Base-by-base conservation (phyloP, 1,284 basidiomycete genomes). In the Waitea zeae region DNA sequence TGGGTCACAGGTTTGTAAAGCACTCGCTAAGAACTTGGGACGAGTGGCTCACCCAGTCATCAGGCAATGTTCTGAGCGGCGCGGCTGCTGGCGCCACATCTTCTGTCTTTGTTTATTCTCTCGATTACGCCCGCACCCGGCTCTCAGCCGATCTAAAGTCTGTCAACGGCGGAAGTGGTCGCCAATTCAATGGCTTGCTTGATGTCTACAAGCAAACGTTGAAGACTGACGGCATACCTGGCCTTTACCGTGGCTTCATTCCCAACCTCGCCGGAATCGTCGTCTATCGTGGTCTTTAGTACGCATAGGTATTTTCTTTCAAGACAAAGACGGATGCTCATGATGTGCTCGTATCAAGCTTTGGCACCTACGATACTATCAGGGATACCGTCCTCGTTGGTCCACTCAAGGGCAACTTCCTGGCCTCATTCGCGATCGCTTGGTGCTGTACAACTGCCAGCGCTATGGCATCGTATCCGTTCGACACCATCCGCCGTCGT, bases 401-500 rank as follows among this genome's bases (percentile, higher is more conserved):
- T 33, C 52, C 54, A 40, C 59, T 77, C 38, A 54, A 71, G 46
- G 69, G 67, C 31, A 72, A 65, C 47, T 74, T 77, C 58, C 37
- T 68, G 33, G 71, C 71, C 24, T 70, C 68, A n/a, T 76, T 76
- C 52, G 52, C 24, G 24, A 26, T 26, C 24, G 24, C 7, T 26
- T 12, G n/a, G 12, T 13, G 32, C 1, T 34, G 7, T 22, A 17
- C 5, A n/a, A 15, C n/a, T n/a, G n/a, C n/a, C 42, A 73, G 73
- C 36, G 62, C 71, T 41, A 56, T 76, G 41, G 64, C 61, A 40
- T 65, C 72, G 33, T 78, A 78, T 52, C 74, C 73, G 5, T 56
- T 78, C 44, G 74, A 78, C 50, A 76, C 72, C 24, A 70, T 74
- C 49, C 59, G 72, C 41, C 61, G 70, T 48, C 53, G 63, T 41